These are phyloP conservation scores for Trebouxia sp. DNA, from an alignment of 139 green algal species.

Conservation along the genomic window DNA sequence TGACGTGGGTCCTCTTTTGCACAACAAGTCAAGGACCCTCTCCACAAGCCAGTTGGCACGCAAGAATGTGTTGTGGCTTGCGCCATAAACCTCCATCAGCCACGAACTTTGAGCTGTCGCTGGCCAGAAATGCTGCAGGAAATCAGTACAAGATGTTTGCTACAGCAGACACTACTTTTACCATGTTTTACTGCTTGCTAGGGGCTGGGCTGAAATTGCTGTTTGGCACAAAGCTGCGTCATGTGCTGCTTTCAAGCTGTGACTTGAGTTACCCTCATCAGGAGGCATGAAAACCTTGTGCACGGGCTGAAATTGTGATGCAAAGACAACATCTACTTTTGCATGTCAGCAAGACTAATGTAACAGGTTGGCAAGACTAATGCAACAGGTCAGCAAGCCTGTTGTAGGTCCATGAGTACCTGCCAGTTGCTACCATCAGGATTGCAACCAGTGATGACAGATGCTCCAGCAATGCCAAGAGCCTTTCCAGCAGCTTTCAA, in stretches of 20 bases:
- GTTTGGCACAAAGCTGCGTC: not conserved
- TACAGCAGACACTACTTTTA: too few relatives aligned
- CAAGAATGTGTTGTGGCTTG: slow-evolving; percentile 50
- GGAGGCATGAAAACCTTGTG: too few relatives aligned
- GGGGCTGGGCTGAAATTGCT: too few relatives aligned
- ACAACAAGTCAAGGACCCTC: slow-evolving; percentile 44
- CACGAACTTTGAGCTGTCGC: slow-evolving; percentile 25
- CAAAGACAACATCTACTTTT: too few relatives aligned
- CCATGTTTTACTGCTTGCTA: too few relatives aligned
- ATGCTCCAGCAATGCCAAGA: slow-evolving; percentile 52
- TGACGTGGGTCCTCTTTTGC: slow-evolving; percentile 31
- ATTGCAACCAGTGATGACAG: slow-evolving; percentile 49
- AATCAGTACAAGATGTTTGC: too few relatives aligned
- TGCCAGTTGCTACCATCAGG: slow-evolving; percentile 52
- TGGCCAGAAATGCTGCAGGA: slow-evolving; percentile 30
- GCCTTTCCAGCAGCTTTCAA: slow-evolving; percentile 24
- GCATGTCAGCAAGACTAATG: too few relatives aligned
- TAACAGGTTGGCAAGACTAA: slow-evolving; percentile 26
- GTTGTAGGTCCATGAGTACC: slow-evolving; percentile 19
- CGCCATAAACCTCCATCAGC: slow-evolving; percentile 32
- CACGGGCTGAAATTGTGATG: too few relatives aligned
- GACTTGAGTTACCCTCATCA: too few relatives aligned
- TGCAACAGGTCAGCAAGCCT: slow-evolving; percentile 24
- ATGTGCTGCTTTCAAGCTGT: too few relatives aligned
- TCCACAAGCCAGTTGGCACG: slow-evolving; percentile 48